A percentile compares a stretch with the other conserved stretches of the same genome.
Evolutionary conservation across 305 asterid genomes (phyloP).

Genomic region (Solanum hybrid): DNA sequence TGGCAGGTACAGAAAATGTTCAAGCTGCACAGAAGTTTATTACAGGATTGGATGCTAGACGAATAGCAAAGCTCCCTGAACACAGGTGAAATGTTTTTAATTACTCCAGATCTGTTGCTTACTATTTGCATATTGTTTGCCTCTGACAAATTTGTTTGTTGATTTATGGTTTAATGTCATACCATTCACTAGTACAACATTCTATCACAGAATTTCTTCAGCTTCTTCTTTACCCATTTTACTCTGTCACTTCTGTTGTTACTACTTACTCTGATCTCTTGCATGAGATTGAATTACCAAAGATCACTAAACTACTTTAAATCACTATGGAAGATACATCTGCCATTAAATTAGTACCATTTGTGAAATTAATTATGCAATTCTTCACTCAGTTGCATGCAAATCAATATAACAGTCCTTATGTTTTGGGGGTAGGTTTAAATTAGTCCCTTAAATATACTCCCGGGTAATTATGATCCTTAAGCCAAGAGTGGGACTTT

Average conservation of each 20-base stretch:
- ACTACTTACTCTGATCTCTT: not conserved
- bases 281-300: not conserved
- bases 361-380: not conserved
- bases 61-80: constrained; percentile 88
- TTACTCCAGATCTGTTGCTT: not conserved
- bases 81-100: constrained; percentile 46
- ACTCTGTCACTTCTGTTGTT: not conserved
- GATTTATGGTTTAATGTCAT: not conserved
- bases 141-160: not conserved
- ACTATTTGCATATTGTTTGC: not conserved
- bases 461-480: not conserved
- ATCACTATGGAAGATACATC: not conserved
- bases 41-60: constrained; percentile 95
- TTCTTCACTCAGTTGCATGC: not conserved
- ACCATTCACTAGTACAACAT: not conserved
- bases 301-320: not conserved
- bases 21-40: constrained; percentile 90
- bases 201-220: not conserved
- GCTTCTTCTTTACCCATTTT: not conserved
- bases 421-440: not conserved
- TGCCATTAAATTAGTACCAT: not conserved
- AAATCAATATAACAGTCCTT: not conserved
- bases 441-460: not conserved
- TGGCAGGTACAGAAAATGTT: constrained; percentile 69
- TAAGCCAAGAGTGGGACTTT: not conserved